Conservation (phyloP, 192 early-diverging fungal species). For the Thoreauomyces humboldtii region DNA sequence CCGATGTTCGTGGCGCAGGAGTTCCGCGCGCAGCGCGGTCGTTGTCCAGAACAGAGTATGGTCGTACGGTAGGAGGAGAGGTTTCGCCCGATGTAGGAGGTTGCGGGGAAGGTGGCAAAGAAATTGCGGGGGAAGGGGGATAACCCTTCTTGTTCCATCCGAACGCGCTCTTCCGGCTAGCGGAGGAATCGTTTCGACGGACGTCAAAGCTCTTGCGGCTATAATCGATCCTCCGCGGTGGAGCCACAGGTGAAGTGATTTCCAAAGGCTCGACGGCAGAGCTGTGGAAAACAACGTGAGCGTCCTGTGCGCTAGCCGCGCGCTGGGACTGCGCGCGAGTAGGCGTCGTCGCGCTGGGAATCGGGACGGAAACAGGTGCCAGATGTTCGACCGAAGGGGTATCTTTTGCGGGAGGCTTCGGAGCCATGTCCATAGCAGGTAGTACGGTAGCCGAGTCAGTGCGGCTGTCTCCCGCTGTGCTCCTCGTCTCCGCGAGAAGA, state of each 20-base stretch:
- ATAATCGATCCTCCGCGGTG: constrained; percentile 16
- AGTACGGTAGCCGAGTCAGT: too few species aligned
- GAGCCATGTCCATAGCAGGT: background rate
- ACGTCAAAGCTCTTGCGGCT: constrained; percentile 32
- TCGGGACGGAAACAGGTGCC: background rate
- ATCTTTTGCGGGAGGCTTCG: background rate
- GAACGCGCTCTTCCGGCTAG: constrained; percentile 15
- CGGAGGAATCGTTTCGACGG: constrained; percentile 12
- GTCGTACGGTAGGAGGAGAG: background rate
- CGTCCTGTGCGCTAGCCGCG: background rate
- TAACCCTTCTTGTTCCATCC: constrained; percentile 29
- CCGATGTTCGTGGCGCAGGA: constrained; percentile 14
- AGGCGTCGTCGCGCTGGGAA: background rate
- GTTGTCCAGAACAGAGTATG: constrained; percentile 16
- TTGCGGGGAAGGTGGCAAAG: background rate
- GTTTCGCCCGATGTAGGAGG: background rate
- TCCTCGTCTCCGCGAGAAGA: too few species aligned
- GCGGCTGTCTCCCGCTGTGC: too few species aligned
- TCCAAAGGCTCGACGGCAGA: background rate
- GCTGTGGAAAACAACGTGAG: constrained; percentile 8
- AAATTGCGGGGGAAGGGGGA: background rate
- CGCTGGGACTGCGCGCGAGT: constrained; percentile 11
- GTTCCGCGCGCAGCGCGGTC: background rate
- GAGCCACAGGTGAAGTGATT: background rate
- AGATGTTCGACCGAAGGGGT: constrained; percentile 2